phyloP scores from a whole-genome alignment of 1,139 yeast species.

The Oligophagozyma castellii region DNA sequence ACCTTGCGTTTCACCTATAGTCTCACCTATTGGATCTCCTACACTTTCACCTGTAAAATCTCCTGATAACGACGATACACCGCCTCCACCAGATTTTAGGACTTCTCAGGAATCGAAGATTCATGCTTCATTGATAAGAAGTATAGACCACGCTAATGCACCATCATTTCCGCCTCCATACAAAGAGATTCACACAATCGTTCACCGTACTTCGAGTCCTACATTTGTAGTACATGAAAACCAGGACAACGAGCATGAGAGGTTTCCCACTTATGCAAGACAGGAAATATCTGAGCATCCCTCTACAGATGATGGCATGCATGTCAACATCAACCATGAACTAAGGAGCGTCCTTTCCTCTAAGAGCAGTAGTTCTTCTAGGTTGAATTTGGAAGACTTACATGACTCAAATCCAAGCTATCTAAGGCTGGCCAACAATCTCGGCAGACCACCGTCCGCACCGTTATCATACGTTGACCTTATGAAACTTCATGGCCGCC shows the following conservation, averaged over 20 bases:
- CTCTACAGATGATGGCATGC: too few relatives aligned
- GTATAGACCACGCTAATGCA: background rate
- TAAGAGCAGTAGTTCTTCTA: too few relatives aligned
- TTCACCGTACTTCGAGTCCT: conserved; percentile 16
- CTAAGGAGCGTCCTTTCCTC: too few relatives aligned
- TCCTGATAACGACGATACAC: conserved; percentile 1
- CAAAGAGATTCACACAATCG: conserved; percentile 30
- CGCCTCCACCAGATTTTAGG: conserved; percentile 19
- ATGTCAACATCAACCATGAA: too few relatives aligned
- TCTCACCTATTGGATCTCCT: conserved; percentile 3
- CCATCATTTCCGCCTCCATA: conserved; percentile 7
- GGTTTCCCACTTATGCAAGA: background rate
- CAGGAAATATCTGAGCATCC: too few relatives aligned
- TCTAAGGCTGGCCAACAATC: too few relatives aligned
- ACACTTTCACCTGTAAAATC: conserved; percentile 2
- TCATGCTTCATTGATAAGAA: conserved; percentile 1
- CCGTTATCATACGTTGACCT: too few relatives aligned
- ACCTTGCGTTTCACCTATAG: conserved; percentile 9
- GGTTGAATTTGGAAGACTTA: too few relatives aligned
- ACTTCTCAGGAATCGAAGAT: conserved; percentile 3
- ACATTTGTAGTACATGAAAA: conserved; percentile 2
- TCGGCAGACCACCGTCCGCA: too few relatives aligned
- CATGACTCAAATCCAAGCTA: too few relatives aligned
- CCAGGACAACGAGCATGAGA: background rate
- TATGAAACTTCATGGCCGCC: too few relatives aligned